Evolutionary conservation across 2,329 filamentous ascomycete genomes (phyloP).

Genomic region (Botrytis squamosa): DNA sequence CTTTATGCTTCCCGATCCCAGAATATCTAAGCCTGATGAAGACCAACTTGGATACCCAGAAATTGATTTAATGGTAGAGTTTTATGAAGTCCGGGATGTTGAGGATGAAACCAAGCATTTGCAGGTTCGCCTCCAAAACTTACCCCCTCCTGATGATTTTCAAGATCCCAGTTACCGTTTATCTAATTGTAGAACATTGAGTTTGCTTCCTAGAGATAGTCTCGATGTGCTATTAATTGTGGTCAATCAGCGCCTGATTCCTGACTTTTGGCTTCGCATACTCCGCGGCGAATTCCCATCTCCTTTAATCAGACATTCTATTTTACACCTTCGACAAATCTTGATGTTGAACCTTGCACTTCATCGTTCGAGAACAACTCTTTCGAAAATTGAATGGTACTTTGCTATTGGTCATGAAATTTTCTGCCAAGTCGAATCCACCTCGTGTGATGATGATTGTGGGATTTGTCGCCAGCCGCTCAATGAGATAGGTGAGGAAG

Average conservation of each 20-base stretch:
- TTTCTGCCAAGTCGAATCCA: neutral
- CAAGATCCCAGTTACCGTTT: neutral
- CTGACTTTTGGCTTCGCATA: neutral
- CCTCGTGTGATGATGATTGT: neutral
- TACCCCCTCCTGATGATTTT: neutral
- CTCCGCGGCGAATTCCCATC: neutral
- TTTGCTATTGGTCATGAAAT: neutral
- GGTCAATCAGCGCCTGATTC: neutral
- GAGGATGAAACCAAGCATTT: neutral
- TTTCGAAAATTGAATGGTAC: neutral
- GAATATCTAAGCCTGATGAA: neutral
- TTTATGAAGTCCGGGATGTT: neutral
- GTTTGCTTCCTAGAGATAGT: neutral
- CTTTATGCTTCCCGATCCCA: neutral
- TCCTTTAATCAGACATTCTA: neutral
- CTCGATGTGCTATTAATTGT: neutral
- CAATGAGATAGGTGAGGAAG: neutral
- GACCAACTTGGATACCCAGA: fast-evolving
- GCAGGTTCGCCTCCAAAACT: neutral
- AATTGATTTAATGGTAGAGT: neutral
- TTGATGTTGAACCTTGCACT: neutral
- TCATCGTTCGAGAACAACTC: neutral
- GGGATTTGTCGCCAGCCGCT: neutral
- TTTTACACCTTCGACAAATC: neutral
- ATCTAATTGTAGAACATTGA: neutral